These are phyloP conservation scores for Apiospora phragmitis DNA, from an alignment of 2,329 filamentous ascomycete genomes.

Conservation along the genomic window DNA sequence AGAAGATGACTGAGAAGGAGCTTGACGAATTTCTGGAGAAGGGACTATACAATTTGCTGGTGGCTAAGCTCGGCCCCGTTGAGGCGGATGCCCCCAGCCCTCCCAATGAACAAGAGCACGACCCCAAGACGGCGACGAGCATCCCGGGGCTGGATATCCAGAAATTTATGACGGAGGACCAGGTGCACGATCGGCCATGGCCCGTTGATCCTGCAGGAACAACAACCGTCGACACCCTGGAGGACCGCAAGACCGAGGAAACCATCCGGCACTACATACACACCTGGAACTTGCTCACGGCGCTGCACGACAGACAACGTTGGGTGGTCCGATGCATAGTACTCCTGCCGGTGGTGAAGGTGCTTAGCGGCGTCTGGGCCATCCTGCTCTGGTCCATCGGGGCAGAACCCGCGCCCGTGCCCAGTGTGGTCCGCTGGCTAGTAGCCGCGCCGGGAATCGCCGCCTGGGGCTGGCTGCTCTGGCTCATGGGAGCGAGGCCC, in stretches of 20 bases:
- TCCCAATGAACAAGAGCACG: too few relatives aligned
- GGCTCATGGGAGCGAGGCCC: too few relatives aligned
- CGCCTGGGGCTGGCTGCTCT: too few relatives aligned
- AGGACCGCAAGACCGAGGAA: background rate
- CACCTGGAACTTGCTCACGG: background rate
- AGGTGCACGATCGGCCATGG: background rate
- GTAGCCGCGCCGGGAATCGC: too few relatives aligned
- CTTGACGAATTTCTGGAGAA: background rate
- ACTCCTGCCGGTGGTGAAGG: background rate
- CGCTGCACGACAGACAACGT: background rate
- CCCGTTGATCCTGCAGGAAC: background rate
- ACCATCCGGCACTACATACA: background rate
- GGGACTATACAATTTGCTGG: background rate
- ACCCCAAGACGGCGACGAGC: too few relatives aligned
- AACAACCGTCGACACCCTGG: background rate
- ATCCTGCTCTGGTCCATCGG: background rate
- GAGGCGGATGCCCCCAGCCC: too few relatives aligned
- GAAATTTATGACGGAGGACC: background rate
- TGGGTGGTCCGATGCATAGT: background rate
- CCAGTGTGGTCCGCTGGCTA: too few relatives aligned
- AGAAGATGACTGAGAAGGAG: background rate
- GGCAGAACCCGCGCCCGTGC: too few relatives aligned
- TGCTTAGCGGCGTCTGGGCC: too few relatives aligned
- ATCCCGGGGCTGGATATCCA: background rate
- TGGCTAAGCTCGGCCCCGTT: background rate